Base-by-base conservation (phyloP, 257 asterid species). In the Rehmannia glutinosa region DNA sequence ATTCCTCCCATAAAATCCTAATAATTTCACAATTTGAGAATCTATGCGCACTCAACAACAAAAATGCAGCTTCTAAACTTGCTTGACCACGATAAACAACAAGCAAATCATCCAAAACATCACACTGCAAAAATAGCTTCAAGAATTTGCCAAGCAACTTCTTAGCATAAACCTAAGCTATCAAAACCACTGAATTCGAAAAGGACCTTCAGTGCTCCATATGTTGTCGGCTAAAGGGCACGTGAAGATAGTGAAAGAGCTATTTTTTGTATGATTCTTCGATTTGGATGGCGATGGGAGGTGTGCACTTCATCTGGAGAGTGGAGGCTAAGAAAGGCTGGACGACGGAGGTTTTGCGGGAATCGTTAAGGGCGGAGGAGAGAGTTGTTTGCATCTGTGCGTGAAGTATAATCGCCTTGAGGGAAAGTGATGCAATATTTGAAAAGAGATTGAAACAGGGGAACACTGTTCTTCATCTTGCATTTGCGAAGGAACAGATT, bases 301-400 rank as follows among this genome's bases (percentile, higher is more conserved):
- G n/a, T 67, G 32, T 39, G 75, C 75, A 23, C 72, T 77, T 10
- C 78, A 77, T 47, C 51, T n/a, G n/a, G n/a, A n/a, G n/a, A n/a
- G n/a, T 77, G 36, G 81, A 65, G 7, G 81, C 75, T 64, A 72
- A 72, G 30, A 77, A 72, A 28, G 78, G 81, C 28, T 12, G 81
- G 30, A 30, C 69, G 62, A 68, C n/a, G n/a, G n/a, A 30, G 41
- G 72, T 72, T 38, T 9, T 75, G 55, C 24, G n/a, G 62, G n/a
- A n/a, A n/a, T n/a, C 23, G 71, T 21, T 77, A 54, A 72, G 60
- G 65, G 61, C 24, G 33, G 72, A n/a, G 79, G 77, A 23, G 79
- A 78, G 47, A 69, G 52, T 20, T 69, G 73, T 42, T 52, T 69
- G 73, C 82, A 77, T 68, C 66, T 77, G 3, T 77, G 76, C 3